Percentiles rank a stretch among this genome's conserved stretches.
phyloP scores from a whole-genome alignment of 306 rosid genomes.

The Quercus alba region DNA sequence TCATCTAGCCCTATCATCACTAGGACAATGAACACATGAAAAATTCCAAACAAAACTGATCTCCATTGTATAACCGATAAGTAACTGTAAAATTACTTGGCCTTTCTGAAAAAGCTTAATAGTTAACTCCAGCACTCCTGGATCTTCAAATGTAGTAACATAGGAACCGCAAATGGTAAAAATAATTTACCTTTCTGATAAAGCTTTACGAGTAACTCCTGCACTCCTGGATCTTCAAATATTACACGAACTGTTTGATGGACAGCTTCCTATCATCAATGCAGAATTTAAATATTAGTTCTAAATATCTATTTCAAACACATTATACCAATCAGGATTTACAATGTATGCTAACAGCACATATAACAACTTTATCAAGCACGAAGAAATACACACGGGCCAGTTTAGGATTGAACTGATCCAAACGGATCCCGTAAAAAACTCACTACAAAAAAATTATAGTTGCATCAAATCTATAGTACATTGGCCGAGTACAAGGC shows the following conservation, averaged over 20 bases:
- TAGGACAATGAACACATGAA: not conserved
- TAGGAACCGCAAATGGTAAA: not conserved
- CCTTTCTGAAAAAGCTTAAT: conserved; percentile 76
- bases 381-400: not conserved
- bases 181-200: conserved; percentile 57
- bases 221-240: conserved; percentile 99
- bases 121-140: conserved; percentile 84
- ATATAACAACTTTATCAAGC: not conserved
- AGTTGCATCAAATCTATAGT: not conserved
- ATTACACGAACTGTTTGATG: conserved; percentile 91
- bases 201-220: conserved; percentile 80
- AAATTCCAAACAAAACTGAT: not conserved
- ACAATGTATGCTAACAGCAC: not conserved
- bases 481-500: not conserved
- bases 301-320: conserved; percentile 14
- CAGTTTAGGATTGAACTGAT: not conserved
- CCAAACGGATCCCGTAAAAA: not conserved
- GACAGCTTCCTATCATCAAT: conserved; percentile 77
- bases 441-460: not conserved
- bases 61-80: not conserved
- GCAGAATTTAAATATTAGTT: conserved; percentile 4
- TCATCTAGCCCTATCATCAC: not conserved
- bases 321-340: conserved; percentile 16
- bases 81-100: not conserved
- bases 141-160: conserved; percentile 68